These are phyloP conservation scores for Neurospora sp. DNA, from an alignment of 495 filamentous ascomycete genomes.

Conservation along the genomic window DNA sequence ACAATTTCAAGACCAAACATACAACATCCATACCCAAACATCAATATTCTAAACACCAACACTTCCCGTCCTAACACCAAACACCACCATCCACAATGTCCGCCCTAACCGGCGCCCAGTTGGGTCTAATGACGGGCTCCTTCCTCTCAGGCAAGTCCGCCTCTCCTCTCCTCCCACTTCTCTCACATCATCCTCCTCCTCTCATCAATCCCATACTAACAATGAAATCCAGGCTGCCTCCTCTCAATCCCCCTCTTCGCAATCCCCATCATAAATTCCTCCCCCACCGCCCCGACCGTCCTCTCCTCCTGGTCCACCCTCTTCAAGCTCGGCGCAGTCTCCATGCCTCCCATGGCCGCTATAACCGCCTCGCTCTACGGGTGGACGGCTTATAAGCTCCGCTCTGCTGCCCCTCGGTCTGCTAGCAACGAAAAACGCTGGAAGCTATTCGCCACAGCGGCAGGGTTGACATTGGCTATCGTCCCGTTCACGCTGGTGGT, in stretches of 20 bases:
- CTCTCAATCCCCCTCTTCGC: neutral
- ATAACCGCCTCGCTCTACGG: neutral
- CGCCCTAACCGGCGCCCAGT: neutral
- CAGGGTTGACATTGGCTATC: conserved; percentile 12
- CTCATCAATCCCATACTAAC: neutral
- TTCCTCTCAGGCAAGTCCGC: neutral
- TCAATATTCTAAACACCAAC: neutral
- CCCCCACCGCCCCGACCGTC: neutral
- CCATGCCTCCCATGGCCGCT: neutral
- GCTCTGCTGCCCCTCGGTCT: neutral
- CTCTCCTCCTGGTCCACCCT: neutral
- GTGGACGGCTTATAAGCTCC: neutral
- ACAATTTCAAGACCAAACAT: neutral
- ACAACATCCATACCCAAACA: neutral
- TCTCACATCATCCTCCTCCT: neutral
- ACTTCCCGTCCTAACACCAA: neutral
- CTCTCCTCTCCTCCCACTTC: neutral
- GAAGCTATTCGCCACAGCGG: neutral
- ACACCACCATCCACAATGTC: neutral
- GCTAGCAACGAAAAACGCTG: neutral
- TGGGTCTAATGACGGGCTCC: neutral
- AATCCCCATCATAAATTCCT: neutral
- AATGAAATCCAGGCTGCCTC: neutral
- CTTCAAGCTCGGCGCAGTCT: neutral
- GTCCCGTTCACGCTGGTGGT: conserved; percentile 25